Percentiles rank a stretch among this genome's conserved stretches.
Evolutionary conservation across 768 basidiomycete genomes (phyloP).

Genomic region (Tylopilus felleus): DNA sequence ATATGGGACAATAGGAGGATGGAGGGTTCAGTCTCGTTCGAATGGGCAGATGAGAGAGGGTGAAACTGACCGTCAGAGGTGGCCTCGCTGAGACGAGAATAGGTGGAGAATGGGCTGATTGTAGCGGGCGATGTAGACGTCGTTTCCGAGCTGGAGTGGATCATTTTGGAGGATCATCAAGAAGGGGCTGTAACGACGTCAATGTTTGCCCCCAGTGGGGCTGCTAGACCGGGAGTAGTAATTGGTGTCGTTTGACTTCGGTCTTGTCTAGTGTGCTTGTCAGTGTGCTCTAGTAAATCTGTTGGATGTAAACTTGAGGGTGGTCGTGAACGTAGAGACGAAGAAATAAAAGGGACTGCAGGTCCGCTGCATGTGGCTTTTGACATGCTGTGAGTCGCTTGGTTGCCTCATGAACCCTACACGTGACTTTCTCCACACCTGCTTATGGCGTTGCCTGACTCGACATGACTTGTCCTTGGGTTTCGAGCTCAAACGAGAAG

Average conservation of each 20-base stretch:
- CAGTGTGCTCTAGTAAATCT: not conserved
- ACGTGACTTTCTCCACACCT: slow-evolving; percentile 11
- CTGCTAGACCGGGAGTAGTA: not conserved
- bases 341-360: not conserved
- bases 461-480: not conserved
- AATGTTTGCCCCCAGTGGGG: not conserved
- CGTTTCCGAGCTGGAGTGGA: slow-evolving; percentile 35
- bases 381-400: slow-evolving; percentile 6
- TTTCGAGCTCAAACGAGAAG: too few species aligned
- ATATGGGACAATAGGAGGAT: not conserved
- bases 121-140: slow-evolving; percentile 33
- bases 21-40: not conserved
- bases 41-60: not conserved
- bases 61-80: slow-evolving; percentile 47
- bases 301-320: not conserved
- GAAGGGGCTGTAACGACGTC: not conserved
- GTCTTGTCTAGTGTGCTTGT: not conserved
- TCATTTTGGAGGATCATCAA: slow-evolving; percentile 28
- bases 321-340: not conserved
- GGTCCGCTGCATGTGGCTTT: not conserved
- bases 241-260: not conserved
- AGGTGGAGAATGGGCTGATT: slow-evolving; percentile 39
- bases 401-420: not conserved
- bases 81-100: slow-evolving; percentile 42
- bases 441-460: not conserved